These are phyloP conservation scores for Fusarium oxysporum DNA, from an alignment of 2,329 filamentous ascomycete genomes.

Conservation along the genomic window DNA sequence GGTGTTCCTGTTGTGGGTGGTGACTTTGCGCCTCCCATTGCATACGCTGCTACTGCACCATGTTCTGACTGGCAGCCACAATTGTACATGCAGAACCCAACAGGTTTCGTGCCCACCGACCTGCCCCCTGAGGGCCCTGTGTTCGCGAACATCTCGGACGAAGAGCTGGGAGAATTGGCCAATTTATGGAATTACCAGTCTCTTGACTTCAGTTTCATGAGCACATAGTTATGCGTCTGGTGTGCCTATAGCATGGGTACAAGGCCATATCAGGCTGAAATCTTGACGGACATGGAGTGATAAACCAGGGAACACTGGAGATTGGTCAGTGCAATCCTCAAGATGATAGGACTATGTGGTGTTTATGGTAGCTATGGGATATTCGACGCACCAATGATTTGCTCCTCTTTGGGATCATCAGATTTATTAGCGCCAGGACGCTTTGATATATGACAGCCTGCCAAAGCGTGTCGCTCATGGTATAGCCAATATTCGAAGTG, in stretches of 20 bases:
- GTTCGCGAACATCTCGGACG: conserved; percentile 48
- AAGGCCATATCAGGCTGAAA: neutral
- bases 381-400: neutral
- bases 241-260: neutral
- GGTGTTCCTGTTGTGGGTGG: neutral
- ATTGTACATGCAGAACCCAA: conserved; percentile 9
- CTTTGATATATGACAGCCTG: neutral
- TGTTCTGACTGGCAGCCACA: conserved; percentile 35
- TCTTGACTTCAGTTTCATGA: conserved; percentile 49
- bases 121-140: conserved; percentile 24
- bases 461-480: neutral
- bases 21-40: neutral
- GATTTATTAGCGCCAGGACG: neutral
- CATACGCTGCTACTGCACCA: conserved; percentile 10
- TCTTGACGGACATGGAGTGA: neutral
- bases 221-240: neutral
- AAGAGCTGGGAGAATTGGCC: conserved; percentile 50
- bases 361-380: too few species aligned
- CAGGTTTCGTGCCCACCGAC: conserved; percentile 6
- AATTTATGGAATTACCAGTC: conserved; percentile 51
- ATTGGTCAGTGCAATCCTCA: neutral
- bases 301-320: neutral
- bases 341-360: neutral
- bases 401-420: neutral
- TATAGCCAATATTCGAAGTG: neutral